Evolutionary conservation across 805 yeast species (phyloP).

Genomic region (Vanderwaltozyma tropicalis): DNA sequence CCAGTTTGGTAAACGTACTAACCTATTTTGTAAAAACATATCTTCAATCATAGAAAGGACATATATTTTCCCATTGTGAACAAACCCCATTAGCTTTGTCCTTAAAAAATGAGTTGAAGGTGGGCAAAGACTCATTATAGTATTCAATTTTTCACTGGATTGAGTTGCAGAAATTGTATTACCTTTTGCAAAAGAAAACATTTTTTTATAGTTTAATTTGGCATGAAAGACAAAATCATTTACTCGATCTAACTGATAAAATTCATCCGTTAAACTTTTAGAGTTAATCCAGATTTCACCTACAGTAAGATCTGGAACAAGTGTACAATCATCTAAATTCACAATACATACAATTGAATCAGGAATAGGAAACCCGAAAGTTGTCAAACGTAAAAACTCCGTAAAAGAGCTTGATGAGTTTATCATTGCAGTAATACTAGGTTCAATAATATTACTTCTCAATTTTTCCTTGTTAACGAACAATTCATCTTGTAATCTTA

Average conservation of each 20-base stretch:
- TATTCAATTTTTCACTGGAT: slow-evolving; percentile 18
- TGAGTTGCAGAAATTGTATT: slow-evolving; percentile 1
- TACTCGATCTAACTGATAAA: slow-evolving; percentile 27
- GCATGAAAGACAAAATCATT: slow-evolving; percentile 30
- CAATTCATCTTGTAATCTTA: slow-evolving; percentile 26
- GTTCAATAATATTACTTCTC: slow-evolving; percentile 26
- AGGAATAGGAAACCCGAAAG: slow-evolving; percentile 91
- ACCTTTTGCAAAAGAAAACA: slow-evolving; percentile 14
- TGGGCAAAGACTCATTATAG: slow-evolving; percentile 22
- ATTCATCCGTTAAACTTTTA: slow-evolving; percentile 62
- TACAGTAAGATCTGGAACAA: slow-evolving; percentile 67
- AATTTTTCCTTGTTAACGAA: slow-evolving; percentile 27
- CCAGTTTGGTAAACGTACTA: slow-evolving; percentile 27
- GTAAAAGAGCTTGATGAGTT: slow-evolving; percentile 29
- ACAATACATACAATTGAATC: slow-evolving; percentile 91
- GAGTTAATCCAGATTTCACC: slow-evolving; percentile 99
- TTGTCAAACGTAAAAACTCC: slow-evolving; percentile 61
- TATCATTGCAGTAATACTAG: slow-evolving; percentile 25
- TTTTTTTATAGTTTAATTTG: slow-evolving; percentile 22
- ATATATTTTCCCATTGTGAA: slow-evolving; percentile 76
- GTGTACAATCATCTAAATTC: slow-evolving; percentile 76
- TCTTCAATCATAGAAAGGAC: slow-evolving; percentile 88
- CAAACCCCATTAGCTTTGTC: slow-evolving; percentile 85
- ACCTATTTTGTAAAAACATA: slow-evolving; percentile 56
- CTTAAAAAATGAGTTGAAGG: slow-evolving; percentile 46